Conservation (phyloP, 2,329 filamentous ascomycete genomes). For the Zasmidium citrigriseum region DNA sequence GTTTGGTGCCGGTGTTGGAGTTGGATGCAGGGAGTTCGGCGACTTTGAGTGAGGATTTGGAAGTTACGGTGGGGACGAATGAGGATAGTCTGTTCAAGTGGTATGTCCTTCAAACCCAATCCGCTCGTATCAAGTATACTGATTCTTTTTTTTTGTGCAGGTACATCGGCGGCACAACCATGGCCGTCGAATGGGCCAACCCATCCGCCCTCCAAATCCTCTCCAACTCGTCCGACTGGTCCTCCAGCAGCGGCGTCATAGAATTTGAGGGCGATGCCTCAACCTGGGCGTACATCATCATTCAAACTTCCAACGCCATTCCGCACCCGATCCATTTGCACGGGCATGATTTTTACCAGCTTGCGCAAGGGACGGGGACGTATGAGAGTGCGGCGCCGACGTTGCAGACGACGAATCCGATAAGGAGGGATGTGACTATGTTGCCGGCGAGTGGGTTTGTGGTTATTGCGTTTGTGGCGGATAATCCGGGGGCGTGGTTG, state of each 20-base stretch:
- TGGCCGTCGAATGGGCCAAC: conserved; percentile 41
- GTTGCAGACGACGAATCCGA: conserved; percentile 36
- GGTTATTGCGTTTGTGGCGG: conserved; percentile 35
- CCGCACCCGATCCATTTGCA: conserved; percentile 45
- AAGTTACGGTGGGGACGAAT: conserved; percentile 34
- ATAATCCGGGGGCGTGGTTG: conserved; percentile 38
- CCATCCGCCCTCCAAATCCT: conserved; percentile 41
- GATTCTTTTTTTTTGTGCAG: no score
- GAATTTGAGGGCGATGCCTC: conserved; percentile 14
- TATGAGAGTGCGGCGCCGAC: conserved; percentile 35
- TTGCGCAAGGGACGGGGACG: conserved; percentile 39
- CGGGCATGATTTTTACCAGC: conserved; percentile 49
- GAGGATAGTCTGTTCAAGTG: conserved; percentile 33
- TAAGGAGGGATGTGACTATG: conserved; percentile 35
- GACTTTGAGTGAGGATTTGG: conserved; percentile 12
- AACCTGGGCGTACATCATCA: conserved; percentile 42
- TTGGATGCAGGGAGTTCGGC: conserved; percentile 24
- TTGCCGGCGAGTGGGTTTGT: conserved; percentile 35
- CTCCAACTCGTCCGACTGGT: conserved; percentile 32
- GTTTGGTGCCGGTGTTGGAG: conserved; percentile 33
- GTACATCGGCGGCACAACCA: conserved; percentile 42
- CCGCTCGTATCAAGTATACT: no score
- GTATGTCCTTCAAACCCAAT: no score
- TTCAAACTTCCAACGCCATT: conserved; percentile 39
- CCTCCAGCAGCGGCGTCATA: conserved; percentile 37